Base-by-base conservation (phyloP, 352 stramenopile genomes). In the Pythium plurisporium region DNA sequence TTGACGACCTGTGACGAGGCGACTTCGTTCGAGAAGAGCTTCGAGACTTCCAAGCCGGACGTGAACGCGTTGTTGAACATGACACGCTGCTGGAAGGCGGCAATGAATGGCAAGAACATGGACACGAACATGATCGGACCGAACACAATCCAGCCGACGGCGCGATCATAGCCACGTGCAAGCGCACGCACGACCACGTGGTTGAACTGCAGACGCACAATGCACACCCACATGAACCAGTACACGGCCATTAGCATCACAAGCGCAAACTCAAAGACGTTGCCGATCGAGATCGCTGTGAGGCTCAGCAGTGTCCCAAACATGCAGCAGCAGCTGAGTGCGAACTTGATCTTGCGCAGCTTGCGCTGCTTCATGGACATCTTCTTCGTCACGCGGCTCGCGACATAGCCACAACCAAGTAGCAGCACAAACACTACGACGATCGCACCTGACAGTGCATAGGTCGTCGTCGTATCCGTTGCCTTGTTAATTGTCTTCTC, bases 51-150 rank as follows among this genome's bases (percentile, higher is more conserved):
- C 9, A 95, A 63, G 31, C 85, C 85, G 15, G 85, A 91, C 42
- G 82, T 95, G 66, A 95, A 95, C 23, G 85, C 85, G 56, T 88
- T 91, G 73, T 95, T 95, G 63, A 95, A 95, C 85, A 95, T 95
- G 51, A 95, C 80, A 50, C 85, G 82, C 69, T 95, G 82, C 72
- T 95, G 85, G 76, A 93, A 95, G 10, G 72, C 79, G 19, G 81
- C 78, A 60, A 95, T 85, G 70, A 95, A 95, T 15, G 85, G 85
- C 67, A 95, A 61, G 74, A 95, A 95, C 85, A 95, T 95, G 38
- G 82, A 75, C 34, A 95, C 74, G 58, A 94, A 80, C 75, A 94
- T 86, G 71, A 94, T 91, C 30, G 85, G 85, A 14, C 85, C 85
- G 52, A 95, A 95, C 43, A 95, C 80, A 50, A 95, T 91, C 85